Base-by-base conservation (phyloP, 495 filamentous ascomycete species). In the Amniculicola lignicola region DNA sequence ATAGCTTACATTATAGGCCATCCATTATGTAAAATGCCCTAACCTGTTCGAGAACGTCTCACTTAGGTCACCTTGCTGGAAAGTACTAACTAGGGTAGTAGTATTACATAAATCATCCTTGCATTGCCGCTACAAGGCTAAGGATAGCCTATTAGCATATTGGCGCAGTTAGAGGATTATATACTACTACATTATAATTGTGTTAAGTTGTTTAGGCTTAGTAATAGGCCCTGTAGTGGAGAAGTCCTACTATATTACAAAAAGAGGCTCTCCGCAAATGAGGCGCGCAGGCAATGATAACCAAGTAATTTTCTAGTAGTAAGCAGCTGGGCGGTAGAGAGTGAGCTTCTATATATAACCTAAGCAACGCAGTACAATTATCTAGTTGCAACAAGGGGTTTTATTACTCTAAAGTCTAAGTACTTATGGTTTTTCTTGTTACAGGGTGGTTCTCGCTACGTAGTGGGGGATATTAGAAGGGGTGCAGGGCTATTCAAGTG, bases 401-500 rank as follows among this genome's bases (percentile, higher is more conserved):
- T 15, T 15, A 39, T 18, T 5, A 39, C 36, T 39, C 6, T 15
- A 39, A 39, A 39, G 36, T 39, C 4, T 39, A 39, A 39, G 36
- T 39, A 39, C 36, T 18, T 39, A 18, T 39, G n/a, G 36, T 15
- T 39, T 39, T 39, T 39, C 36, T 39, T 18, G 36, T 18, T 39
- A 39, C 36, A 15, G 36, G n/a, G 36, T 39, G 36, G 36, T 39
- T 39, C 36, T 39, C 36, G 36, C 36, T 39, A 39, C 36, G 36
- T 39, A 15, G 36, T 39, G 36, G 19, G 36, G 36, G 36, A 39
- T 39, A 39, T 12, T 39, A 39, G n/a, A n/a, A n/a, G n/a, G n/a
- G n/a, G n/a, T n/a, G n/a, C n/a, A n/a, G n/a, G n/a, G n/a, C n/a
- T n/a, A n/a, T n/a, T n/a, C n/a, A n/a, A n/a, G n/a, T n/a, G n/a